Evolutionary conservation across 176 grass and related monocot species (phyloP), one percentile per base, ranked within the genome.

Genomic region (Panicum miliaceum): DNA sequence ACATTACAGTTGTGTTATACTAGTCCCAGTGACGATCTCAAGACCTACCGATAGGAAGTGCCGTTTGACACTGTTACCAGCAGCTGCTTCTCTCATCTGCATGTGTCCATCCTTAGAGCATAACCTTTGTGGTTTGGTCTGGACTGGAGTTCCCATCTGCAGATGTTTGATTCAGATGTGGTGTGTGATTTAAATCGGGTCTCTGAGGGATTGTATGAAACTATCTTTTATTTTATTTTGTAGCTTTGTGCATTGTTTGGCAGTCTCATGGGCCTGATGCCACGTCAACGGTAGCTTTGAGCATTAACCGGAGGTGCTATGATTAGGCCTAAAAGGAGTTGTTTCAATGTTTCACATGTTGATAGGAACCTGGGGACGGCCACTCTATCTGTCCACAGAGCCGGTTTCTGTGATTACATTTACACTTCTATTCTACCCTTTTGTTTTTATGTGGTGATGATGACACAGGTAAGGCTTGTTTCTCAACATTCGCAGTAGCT

Each of bases 41-140:
- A 58, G 83, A 75, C 71, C 83, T 79, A 79, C 76, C 40, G 91
- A 92, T 92, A 96, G 90, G 90, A 91, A 96, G 88, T 87, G 90
- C 90, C 90, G 90, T 91, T 91, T 96, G 90, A 96, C 93, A 92
- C 50, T 75, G 52, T 81, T 73, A 84, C 45, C 75, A 85, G 40
- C 93, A 92, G 84, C 26, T 87, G 76, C 12, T 23, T 80, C 25
- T 37, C 19, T 15, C 61, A 45, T 36, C 37, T 83, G 65, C 48
- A 78, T 59, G 22, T 62, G 41, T 67, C 76, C 84, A 57, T 75
- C 73, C 29, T 60, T 75, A 0, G 43, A 56, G 3, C 73, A 75
- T 67, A 72, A 82, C 57, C 77, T 80, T n/a, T 75, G 64, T 76
- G 81, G 73, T 69, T 81, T 84, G 87, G 47, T 73, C 12, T 40